Evolutionary conservation across 1,139 yeast genomes (phyloP).

Genomic region (Suhomyces bokatorum): DNA sequence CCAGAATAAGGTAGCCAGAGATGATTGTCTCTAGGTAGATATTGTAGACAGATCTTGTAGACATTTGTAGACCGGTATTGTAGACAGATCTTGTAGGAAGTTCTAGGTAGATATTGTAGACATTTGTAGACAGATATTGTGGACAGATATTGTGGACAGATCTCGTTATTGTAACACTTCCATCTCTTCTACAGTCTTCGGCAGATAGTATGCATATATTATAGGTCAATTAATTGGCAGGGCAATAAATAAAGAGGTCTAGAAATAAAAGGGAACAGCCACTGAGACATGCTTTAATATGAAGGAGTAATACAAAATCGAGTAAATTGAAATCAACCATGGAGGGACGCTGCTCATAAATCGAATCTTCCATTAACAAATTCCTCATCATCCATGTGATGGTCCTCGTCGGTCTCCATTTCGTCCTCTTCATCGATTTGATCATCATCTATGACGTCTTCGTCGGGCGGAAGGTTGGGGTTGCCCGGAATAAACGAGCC

Average conservation of each 20-base stretch:
- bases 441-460: conserved; percentile 78
- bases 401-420: conserved; percentile 54
- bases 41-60: no score
- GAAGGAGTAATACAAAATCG: conserved; percentile 7
- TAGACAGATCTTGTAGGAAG: no score
- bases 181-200: no score
- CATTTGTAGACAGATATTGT: no score
- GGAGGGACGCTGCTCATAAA: conserved; percentile 38
- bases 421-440: conserved; percentile 59
- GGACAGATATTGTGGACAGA: no score
- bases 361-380: conserved; percentile 91
- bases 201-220: not conserved
- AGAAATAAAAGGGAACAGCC: conserved; percentile 4
- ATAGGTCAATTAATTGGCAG: not conserved
- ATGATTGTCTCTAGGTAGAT: no score
- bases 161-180: no score
- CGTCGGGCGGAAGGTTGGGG: conserved; percentile 78
- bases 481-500: conserved; percentile 79
- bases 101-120: no score
- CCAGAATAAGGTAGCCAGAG: no score
- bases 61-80: no score
- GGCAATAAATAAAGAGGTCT: conserved; percentile 3
- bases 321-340: not conserved
- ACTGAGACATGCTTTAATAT: not conserved
- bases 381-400: conserved; percentile 58